phyloP scores from a whole-genome alignment of 2,329 filamentous ascomycete genomes.

The Calonectria pteridis region DNA sequence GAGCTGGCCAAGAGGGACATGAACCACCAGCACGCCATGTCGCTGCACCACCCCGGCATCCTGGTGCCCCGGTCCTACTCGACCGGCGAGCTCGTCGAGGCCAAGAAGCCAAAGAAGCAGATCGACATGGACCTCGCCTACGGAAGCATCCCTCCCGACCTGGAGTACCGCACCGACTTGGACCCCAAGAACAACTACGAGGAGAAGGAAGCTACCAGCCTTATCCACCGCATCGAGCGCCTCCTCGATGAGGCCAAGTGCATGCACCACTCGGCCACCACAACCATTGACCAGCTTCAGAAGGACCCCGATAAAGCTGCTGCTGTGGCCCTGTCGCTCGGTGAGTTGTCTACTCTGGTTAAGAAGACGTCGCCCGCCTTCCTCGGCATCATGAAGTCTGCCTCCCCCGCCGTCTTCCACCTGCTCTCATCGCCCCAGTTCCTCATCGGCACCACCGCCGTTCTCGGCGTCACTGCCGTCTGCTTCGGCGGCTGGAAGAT shows the following conservation, averaged over 20 bases:
- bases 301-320: slow-evolving; percentile 86
- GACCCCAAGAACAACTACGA: slow-evolving; percentile 61
- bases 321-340: slow-evolving; percentile 91
- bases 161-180: slow-evolving; percentile 63
- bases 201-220: slow-evolving; percentile 65
- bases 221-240: slow-evolving; percentile 80
- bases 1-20: slow-evolving; percentile 54
- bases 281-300: slow-evolving; percentile 84
- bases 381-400: slow-evolving; percentile 79
- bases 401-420: slow-evolving; percentile 87
- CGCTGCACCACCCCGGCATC: slow-evolving; percentile 38
- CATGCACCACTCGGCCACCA: slow-evolving; percentile 83
- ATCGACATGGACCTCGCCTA: slow-evolving; percentile 96
- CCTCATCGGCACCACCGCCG: slow-evolving; percentile 89
- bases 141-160: slow-evolving; percentile 81
- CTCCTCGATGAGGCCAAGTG: slow-evolving; percentile 91
- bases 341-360: slow-evolving; percentile 87
- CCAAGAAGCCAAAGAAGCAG: slow-evolving; percentile 55
- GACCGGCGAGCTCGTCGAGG: slow-evolving; percentile 51
- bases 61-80: slow-evolving; percentile 54
- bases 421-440: slow-evolving; percentile 93
- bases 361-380: slow-evolving; percentile 88
- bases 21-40: slow-evolving; percentile 35
- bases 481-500: slow-evolving; percentile 98
- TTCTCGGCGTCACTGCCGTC: slow-evolving; percentile 93